Base-by-base conservation (phyloP, 768 basidiomycete genomes). In the Termitomyces sp. region DNA sequence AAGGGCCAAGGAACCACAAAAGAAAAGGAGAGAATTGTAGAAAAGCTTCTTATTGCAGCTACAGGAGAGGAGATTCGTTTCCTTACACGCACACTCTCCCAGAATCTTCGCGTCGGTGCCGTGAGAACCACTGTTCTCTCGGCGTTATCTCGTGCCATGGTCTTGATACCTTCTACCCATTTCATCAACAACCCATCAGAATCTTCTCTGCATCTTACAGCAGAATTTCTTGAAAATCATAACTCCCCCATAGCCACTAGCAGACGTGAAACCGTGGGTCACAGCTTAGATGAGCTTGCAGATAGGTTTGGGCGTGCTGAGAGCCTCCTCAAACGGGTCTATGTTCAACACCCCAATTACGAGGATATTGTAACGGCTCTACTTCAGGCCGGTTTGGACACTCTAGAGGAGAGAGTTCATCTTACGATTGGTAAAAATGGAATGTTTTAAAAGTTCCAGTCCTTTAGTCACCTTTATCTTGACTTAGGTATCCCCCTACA, bases 21-120 rank as follows among this genome's bases (percentile, higher is more conserved):
- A 62, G 77, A 82, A 58, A 94, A 92, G 67, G 88, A 89, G 49
- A 83, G 82, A 39, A 76, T 91, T 17, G 86, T 94, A 1, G 85
- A 93, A 66, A 87, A 81, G 64, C 75, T 96, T 23, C 79, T 96
- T n/a, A 80, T 96, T 6, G 79, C 90, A 10, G 88, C 94, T 0
- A 82, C 78, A 57, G 94, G 93, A 23, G 94, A 96, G 70, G 92
- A 97, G 72, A 79, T 82, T n/a, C 80, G 93, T 28, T 97, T 85
- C 64, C 76, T 96, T 41, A 86, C 88, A 30, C 80, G 90, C 39
- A 90, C 82, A 2, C 75, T 94, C 27, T 83, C 79, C 28, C 81
- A 82, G 65, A 87, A 92, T 68, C 75, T 93, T 43, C 83, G 91
- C 45, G 94, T 96, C 16, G 94, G 94, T 1, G 94, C 94, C 3